Conservation (phyloP, 345 rosid genomes). For the Salix caprea region DNA sequence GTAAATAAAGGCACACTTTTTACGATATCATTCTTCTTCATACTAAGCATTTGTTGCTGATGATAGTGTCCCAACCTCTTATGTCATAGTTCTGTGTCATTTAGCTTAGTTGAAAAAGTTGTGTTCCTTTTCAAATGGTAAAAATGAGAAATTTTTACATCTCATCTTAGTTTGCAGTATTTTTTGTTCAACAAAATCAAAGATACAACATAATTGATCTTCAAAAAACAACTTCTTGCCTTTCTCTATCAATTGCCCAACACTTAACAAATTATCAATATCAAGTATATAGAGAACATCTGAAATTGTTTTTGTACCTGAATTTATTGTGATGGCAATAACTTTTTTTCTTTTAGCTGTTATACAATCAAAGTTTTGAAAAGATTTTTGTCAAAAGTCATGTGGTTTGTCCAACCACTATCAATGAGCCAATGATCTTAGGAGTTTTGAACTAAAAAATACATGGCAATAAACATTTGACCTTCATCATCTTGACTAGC, state of each 20-base stretch:
- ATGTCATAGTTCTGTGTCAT: neutral
- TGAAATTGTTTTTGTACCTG: too few relatives aligned
- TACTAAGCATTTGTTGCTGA: neutral
- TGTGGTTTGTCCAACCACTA: neutral
- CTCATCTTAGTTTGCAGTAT: neutral
- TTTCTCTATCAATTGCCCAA: slow-evolving; percentile 1
- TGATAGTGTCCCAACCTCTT: neutral
- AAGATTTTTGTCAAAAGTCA: neutral
- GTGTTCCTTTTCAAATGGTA: neutral
- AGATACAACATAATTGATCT: neutral
- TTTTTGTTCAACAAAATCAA: neutral
- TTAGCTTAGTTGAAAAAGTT: neutral
- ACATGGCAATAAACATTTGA: too few relatives aligned
- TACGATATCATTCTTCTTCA: neutral
- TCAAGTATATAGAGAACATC: neutral
- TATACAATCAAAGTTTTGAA: too few relatives aligned
- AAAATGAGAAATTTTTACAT: slow-evolving; percentile 5
- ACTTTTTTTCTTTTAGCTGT: too few relatives aligned
- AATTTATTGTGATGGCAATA: too few relatives aligned
- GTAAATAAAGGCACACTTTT: neutral
- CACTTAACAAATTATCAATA: slow-evolving; percentile 11
- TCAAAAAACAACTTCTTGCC: slow-evolving; percentile 2
- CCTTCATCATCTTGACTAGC: too few relatives aligned
- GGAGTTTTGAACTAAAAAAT: too few relatives aligned
- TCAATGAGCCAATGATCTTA: neutral